Conservation (phyloP, 73 alveolate genomes). For the Paraurostyla sp. region DNA sequence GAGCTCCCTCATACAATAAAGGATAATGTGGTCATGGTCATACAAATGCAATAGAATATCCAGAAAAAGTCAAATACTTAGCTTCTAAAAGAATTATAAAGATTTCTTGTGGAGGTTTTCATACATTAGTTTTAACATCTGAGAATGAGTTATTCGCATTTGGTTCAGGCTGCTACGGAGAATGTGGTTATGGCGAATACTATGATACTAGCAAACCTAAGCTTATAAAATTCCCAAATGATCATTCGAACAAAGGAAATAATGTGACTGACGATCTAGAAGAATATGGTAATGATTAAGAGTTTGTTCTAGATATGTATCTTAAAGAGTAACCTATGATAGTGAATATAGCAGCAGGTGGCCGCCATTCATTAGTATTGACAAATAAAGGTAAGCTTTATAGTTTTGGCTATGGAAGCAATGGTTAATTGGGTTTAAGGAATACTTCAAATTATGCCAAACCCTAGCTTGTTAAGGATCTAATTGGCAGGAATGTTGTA, state of each 20-base stretch:
- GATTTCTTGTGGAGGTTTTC: constrained; percentile 97
- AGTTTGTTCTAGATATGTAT: constrained; percentile 33
- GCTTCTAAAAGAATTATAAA: constrained; percentile 75
- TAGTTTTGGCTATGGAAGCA: constrained; percentile 96
- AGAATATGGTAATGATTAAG: constrained; percentile 39
- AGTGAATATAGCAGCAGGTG: constrained; percentile 93
- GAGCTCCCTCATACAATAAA: constrained; percentile 94
- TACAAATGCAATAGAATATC: constrained; percentile 85
- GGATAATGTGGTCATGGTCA: constrained; percentile 98
- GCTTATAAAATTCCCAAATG: constrained; percentile 74
- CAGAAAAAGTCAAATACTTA: constrained; percentile 84
- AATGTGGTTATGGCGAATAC: constrained; percentile 94
- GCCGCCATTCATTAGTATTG: constrained; percentile 94
- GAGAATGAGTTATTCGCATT: constrained; percentile 92
- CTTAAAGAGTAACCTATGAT: constrained; percentile 65
- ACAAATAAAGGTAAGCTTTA: constrained; percentile 92
- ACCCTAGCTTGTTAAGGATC: constrained; percentile 91
- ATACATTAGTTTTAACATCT: constrained; percentile 92
- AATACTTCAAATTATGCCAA: constrained; percentile 86
- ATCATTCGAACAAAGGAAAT: constrained; percentile 13
- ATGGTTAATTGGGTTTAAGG: constrained; percentile 96
- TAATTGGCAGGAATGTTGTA: constrained; percentile 75
- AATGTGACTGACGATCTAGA: constrained; percentile 50
- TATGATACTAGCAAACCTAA: constrained; percentile 79
- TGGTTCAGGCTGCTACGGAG: constrained; percentile 98